Evolutionary conservation across 2,329 filamentous ascomycete species (phyloP), one percentile per base, ranked within the genome.

Genomic region (Dendryphion nanum): DNA sequence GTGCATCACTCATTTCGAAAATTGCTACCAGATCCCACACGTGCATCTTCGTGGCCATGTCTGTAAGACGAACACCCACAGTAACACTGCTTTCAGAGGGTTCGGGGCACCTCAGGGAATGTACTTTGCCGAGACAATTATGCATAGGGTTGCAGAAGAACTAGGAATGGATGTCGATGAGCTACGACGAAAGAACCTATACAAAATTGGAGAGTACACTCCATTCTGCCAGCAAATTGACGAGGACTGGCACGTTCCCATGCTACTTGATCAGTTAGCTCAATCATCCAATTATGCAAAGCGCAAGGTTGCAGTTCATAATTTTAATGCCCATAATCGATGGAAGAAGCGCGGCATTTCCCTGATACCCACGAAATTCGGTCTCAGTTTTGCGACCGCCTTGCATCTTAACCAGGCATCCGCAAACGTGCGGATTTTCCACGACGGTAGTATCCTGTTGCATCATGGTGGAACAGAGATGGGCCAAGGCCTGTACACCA

Each of bases 381-480:
- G 91, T 53, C 95, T 97, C 53, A 95, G 89, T 2, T 97, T 95
- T 39, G 63, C 63, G 63, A 96, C 91, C 0, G 91, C 91, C 0
- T 73, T 95, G 2, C 95, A 93, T 73, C 77, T 97, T 51, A 97
- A 97, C 64, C 91, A 97, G 64, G 91, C 90, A 2, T 89, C 88
- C 38, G 90, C 91, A 1, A 73, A 96, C 35, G 87, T 97, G 6
- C 91, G 97, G 65, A 89, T 97, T 43, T 97, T 96, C 61, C 90
- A 95, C 57, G 91, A 97, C 51, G 91, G 93, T 0, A 93, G 86
- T 7, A 78, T 97, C 4, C 74, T 97, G 1, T 84, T 97, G 6
- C 91, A 93, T 2, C 93, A 97, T 51, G 93, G 91, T 37, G 93
- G 91, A 43, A 95, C 89, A 0, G 91, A 97, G 67, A 97, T 97